phyloP scores from a whole-genome alignment of 345 rosid species.

The Hirschfeldia incana region DNA sequence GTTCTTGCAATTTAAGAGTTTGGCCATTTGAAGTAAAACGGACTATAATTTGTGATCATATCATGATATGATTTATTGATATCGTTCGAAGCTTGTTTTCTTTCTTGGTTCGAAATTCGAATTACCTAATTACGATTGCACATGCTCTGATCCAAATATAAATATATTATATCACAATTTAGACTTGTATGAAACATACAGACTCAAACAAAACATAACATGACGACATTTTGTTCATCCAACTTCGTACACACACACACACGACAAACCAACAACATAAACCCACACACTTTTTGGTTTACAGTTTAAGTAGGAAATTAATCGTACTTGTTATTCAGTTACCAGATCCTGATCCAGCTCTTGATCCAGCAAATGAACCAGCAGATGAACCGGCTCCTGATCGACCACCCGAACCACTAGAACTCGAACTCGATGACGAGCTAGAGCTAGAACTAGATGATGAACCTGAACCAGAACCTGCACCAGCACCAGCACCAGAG shows the following conservation, averaged over 20 bases:
- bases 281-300: constrained; percentile 16
- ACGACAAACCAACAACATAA: constrained; percentile 11
- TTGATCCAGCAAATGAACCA: constrained; percentile 70
- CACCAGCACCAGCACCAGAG: constrained; percentile 43
- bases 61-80: background rate
- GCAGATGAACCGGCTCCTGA: constrained; percentile 53
- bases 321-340: constrained; percentile 9
- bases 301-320: background rate
- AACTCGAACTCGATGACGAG: constrained; percentile 50
- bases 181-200: background rate
- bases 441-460: constrained; percentile 54
- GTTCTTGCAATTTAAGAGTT: background rate
- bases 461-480: constrained; percentile 50
- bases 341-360: constrained; percentile 60
- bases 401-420: constrained; percentile 38
- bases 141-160: constrained; percentile 11
- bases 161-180: background rate
- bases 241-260: background rate
- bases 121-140: background rate
- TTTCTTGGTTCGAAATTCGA: background rate
- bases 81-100: background rate
- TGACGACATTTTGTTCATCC: constrained; percentile 18
- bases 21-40: background rate
- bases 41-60: background rate
- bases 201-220: constrained; percentile 30